A percentile compares a stretch with the other conserved stretches of the same genome.
Evolutionary conservation across 2,329 filamentous ascomycete genomes (phyloP).

Genomic region (Cytospora piceae): DNA sequence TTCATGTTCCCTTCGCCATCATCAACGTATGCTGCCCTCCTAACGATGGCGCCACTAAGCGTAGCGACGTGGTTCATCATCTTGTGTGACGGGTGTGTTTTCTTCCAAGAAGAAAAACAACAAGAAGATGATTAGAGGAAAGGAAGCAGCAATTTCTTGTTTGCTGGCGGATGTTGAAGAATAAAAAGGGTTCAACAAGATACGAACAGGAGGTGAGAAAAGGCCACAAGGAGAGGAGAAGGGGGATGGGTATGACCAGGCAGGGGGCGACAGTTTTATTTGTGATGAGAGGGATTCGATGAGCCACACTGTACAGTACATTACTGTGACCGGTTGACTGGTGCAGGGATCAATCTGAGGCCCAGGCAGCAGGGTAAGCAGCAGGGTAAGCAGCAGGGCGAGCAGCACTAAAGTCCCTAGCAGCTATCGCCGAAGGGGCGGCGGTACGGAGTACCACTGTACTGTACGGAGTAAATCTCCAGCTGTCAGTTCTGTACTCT

Average conservation of each 20-base stretch:
- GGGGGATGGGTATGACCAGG: neutral
- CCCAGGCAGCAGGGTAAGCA: neutral
- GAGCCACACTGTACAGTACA: neutral
- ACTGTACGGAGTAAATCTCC: neutral
- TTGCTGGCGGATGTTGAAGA: neutral
- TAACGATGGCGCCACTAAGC: constrained; percentile 24
- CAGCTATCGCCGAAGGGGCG: too few species aligned
- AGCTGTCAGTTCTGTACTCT: too few species aligned
- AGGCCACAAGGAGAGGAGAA: neutral
- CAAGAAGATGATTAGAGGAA: neutral
- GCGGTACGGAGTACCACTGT: too few species aligned
- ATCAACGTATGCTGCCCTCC: constrained; percentile 18
- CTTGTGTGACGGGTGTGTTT: neutral
- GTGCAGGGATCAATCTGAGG: neutral
- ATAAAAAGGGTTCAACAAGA: neutral
- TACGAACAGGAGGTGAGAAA: neutral
- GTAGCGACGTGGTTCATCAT: constrained; percentile 22
- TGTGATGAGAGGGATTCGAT: neutral
- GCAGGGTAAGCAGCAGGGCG: too few species aligned
- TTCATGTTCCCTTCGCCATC: constrained; percentile 21
- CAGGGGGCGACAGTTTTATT: constrained; percentile 1
- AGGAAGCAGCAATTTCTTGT: neutral
- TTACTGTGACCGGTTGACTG: neutral
- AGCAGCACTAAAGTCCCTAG: neutral
- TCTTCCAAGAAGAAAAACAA: too few species aligned